Evolutionary conservation across 2,329 filamentous ascomycete genomes (phyloP), one percentile per base, ranked within the genome.

Genomic region (Cercospora canescens): DNA sequence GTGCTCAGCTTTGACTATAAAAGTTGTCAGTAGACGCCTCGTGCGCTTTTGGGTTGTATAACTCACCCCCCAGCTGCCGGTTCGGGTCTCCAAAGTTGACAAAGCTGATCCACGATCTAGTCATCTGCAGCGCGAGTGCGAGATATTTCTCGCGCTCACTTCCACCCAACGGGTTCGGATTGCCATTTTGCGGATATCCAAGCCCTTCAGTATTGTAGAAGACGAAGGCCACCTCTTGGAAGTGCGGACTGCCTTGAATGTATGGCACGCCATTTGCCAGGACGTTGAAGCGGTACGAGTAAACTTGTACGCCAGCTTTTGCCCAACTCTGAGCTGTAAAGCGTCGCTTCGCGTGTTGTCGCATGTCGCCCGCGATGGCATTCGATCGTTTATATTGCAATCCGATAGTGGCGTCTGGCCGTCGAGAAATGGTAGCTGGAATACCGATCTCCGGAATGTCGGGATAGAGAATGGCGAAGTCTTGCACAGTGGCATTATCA

Each of bases 221-320:
- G 6, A 87, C 84, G 67, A 86, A 86, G 0, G 81, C 78, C 0
- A 86, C 82, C 72, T 87, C 84, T 63, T 83, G 75, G 73, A 82
- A 82, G 69, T 83, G 81, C 37, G 74, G 74, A 5, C 73, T 71
- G 16, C 79, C 79, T 4, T 64, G 59, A 4, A 39, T 39, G 35
- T n/a, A 50, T 30, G 54, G 45, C 7, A 50, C 28, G 11, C 58
- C 52, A 24, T 55, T 55, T 6, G 76, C 71, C 6, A 68, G 69
- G 2, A 82, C 81, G 64, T 84, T 78, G 69, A 84, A 84, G 39
- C 80, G 77, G 76, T 84, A 85, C 16, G 70, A 72, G 67, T 77
- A 81, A 1, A 71, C 58, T 60, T 62, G 65, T 7, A 69, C 68
- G 39, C 66, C 70, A 32, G 70, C 64, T 56, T 66, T 66, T 6